Base-by-base conservation (phyloP, 352 stramenopile genomes). In the Globisporangium paddicum region DNA sequence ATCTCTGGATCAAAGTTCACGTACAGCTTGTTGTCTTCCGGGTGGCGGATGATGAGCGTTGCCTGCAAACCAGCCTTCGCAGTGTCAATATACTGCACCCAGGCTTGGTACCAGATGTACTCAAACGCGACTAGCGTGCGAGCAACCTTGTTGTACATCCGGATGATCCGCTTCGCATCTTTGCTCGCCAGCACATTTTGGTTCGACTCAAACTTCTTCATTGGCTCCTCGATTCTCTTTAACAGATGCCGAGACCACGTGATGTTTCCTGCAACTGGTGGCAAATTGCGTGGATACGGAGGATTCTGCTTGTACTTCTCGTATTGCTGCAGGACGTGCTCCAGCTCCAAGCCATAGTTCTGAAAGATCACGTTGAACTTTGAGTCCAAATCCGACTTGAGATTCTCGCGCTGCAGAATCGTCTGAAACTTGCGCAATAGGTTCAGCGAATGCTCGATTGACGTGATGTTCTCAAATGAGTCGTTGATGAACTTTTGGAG, bases 321-420 rank as follows among this genome's bases (percentile, higher is more conserved):
- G 64, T 99, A 99, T 48, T 99, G 90, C 69, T 98, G 89, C 49
- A 99, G 83, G 3, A 99, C 96, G 61, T 98, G 93, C 72, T 99
- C 96, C 2, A 99, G 85, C 64, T 99, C 97, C 21, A 98, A 69
- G 5, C 96, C 96, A 63, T 99, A 99, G 68, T 99, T 99, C 69
- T 99, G 95, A 66, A 98, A 99, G 58, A 99, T 99, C 45, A 99
- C 96, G 70, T 98, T 98, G 49, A 99, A 96, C 71, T 99, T 99
- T 23, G 93, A 98, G 70, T 99, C 96, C 21, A 99, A 66, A 65
- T 99, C 97, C 2, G 89, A 96, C 63, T 99, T 99, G n/a, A 99
- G 84, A 53, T 96, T 97, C 59, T 99, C 97, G 45, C 97, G 86
- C 75, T 99, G 96, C 45, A 99, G 71, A 53, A 99, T 99, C 7